These are phyloP conservation scores for Baorangia bicolor DNA, from an alignment of 768 basidiomycete genomes.

Conservation along the genomic window DNA sequence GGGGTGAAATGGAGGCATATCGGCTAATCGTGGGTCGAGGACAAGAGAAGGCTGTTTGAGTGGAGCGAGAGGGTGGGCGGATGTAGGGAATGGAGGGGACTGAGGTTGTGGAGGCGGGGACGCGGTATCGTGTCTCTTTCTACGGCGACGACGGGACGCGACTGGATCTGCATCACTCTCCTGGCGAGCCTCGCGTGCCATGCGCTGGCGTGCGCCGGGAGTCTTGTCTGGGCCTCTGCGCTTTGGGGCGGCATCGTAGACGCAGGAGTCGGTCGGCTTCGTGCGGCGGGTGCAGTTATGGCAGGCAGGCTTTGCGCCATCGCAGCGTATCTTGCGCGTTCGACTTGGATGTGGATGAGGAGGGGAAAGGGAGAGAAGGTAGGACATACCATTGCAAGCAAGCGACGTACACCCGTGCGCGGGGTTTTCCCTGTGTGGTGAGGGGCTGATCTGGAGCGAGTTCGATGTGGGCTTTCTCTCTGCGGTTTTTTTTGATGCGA, in stretches of 20 bases:
- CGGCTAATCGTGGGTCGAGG: constrained; percentile 28
- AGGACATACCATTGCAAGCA: constrained; percentile 68
- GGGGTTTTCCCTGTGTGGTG: constrained; percentile 76
- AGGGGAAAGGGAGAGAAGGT: not conserved
- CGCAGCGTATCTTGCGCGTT: constrained; percentile 76
- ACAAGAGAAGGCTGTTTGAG: constrained; percentile 11
- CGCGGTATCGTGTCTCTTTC: constrained; percentile 11
- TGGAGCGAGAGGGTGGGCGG: not conserved
- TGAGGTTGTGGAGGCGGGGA: constrained; percentile 1
- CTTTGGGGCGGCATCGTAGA: constrained; percentile 70
- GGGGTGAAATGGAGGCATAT: constrained; percentile 16
- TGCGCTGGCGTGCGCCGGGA: constrained; percentile 76
- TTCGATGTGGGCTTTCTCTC: constrained; percentile 59
- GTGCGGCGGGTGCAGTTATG: constrained; percentile 66
- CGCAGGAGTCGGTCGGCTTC: constrained; percentile 47
- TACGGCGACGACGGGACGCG: constrained; percentile 25
- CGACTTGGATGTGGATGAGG: constrained; percentile 45
- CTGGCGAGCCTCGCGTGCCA: constrained; percentile 40
- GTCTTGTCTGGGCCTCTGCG: constrained; percentile 78
- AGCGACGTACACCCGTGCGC: constrained; percentile 75
- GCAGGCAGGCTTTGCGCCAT: constrained; percentile 75
- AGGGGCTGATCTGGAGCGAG: constrained; percentile 76
- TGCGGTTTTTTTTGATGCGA: constrained; percentile 40
- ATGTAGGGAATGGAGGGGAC: not conserved
- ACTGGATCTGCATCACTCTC: constrained; percentile 30